Conservation (phyloP, 768 basidiomycete genomes). For the Panaeolus cyanescens region DNA sequence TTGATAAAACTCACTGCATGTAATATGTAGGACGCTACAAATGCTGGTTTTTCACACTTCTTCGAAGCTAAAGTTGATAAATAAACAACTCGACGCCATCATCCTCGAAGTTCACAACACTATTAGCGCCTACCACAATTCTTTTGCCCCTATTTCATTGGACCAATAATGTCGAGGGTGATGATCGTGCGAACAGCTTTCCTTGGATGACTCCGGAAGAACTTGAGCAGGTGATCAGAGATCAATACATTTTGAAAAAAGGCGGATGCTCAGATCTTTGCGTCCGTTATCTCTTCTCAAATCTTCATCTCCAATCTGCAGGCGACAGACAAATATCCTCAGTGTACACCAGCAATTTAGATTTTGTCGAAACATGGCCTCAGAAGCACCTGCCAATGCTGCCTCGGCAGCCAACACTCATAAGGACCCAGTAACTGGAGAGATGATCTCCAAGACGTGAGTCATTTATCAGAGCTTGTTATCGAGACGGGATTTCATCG, state of each 20-base stretch:
- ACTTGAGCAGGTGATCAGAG: not conserved
- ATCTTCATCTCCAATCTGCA: slow-evolving; percentile 13
- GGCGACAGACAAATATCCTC: slow-evolving; percentile 7
- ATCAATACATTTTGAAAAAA: slow-evolving; percentile 18
- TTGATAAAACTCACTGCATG: too few species aligned
- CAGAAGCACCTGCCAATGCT: slow-evolving; percentile 34
- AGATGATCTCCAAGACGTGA: slow-evolving; percentile 96
- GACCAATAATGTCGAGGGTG: not conserved
- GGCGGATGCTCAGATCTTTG: slow-evolving; percentile 34
- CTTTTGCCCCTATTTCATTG: not conserved
- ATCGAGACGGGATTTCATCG: slow-evolving; percentile 20
- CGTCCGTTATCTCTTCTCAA: slow-evolving; percentile 24
- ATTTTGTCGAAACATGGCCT: slow-evolving; percentile 39
- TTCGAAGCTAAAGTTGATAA: too few species aligned
- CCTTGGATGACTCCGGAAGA: not conserved
- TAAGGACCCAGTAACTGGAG: slow-evolving; percentile 89
- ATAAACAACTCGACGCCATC: too few species aligned
- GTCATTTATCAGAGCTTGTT: slow-evolving; percentile 27
- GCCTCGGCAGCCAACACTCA: slow-evolving; percentile 44
- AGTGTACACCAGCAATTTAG: slow-evolving; percentile 6
- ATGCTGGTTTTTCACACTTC: too few species aligned
- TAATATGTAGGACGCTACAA: too few species aligned
- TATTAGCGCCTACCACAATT: not conserved
- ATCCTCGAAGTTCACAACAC: too few species aligned
- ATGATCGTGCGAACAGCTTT: slow-evolving; percentile 3